Base-by-base conservation (phyloP, 2,329 filamentous ascomycete genomes). In the Myriosclerotinia curreyana region DNA sequence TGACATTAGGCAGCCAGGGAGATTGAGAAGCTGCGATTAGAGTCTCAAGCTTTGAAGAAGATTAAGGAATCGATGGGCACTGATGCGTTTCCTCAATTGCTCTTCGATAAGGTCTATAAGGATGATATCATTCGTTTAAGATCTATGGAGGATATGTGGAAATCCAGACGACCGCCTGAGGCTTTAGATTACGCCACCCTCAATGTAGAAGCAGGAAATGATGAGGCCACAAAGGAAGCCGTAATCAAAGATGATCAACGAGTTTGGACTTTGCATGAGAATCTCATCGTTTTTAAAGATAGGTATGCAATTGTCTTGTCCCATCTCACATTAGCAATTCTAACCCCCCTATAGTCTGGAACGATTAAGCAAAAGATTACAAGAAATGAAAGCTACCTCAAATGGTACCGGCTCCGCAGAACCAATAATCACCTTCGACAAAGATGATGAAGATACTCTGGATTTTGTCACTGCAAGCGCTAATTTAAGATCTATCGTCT, bases 71-170 rank as follows among this genome's bases (percentile, higher is more conserved):
- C 92, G 0, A 89, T 96, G 74, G 92, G 91, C 40, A 92, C 88
- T 0, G 79, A 85, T 0, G 83, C 89, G 6, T 98, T 98, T 71
- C 80, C 89, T 1, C 82, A 86, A 68, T 84, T 90, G 72, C 85
- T 99, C 0, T 98, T 98, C 73, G 85, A 96, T 73, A 99, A 98
- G 75, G 93, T 98, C 3, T 99, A 95, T 77, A 85, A 87, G 67
- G 81, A 89, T 58, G 95, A 99, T 73, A 90, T 99, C 62, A 82
- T 89, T 68, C 86, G 95, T 20, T 76, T 99, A 64, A 83, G 87
- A 49, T 90, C 88, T 17, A 96, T 97, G 85, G 89, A 95, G 73
- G 94, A 96, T 68, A 96, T 98, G 92, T 99, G 95, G 95, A 96
- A 92, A 77, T 87, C 85, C 5, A 85, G 92, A 69, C 85, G 85